Evolutionary conservation across 2,329 filamentous ascomycete genomes (phyloP).

Genomic region (Trichoderma pleuroti): DNA sequence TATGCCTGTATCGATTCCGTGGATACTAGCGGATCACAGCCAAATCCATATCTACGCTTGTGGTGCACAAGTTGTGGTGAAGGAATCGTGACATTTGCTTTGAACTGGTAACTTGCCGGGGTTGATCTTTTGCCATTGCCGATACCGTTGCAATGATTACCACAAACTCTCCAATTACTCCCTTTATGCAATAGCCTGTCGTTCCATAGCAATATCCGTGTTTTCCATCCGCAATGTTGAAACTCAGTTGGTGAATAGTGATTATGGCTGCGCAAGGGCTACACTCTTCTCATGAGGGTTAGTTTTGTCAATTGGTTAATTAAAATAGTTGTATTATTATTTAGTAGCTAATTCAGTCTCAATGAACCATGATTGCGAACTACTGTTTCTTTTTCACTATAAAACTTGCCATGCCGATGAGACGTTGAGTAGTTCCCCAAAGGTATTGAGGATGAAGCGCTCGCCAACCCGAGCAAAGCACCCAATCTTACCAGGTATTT

Average conservation of each 20-base stretch:
- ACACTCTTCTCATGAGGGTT: background rate
- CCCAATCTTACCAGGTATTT: background rate
- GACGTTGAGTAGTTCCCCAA: background rate
- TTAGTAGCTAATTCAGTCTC: background rate
- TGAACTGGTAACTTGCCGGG: background rate
- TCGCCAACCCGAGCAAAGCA: background rate
- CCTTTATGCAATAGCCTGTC: background rate
- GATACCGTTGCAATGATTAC: background rate
- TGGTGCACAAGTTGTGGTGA: background rate
- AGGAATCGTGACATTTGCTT: background rate
- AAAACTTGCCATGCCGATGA: background rate
- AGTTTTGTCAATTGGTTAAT: background rate
- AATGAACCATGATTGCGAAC: background rate
- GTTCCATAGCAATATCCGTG: background rate
- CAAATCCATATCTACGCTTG: background rate
- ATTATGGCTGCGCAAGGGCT: background rate
- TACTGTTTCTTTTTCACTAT: background rate
- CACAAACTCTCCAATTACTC: background rate
- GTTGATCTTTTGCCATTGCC: background rate
- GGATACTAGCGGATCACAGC: background rate
- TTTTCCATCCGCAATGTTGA: background rate
- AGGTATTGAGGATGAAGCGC: background rate
- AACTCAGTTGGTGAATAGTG: background rate
- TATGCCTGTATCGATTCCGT: background rate
- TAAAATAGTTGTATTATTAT: background rate